Percentiles rank a stretch among this genome's conserved stretches.
These are phyloP conservation scores for Paramecium caudatum DNA, from an alignment of 73 alveolate genomes.

Conservation along the genomic window DNA sequence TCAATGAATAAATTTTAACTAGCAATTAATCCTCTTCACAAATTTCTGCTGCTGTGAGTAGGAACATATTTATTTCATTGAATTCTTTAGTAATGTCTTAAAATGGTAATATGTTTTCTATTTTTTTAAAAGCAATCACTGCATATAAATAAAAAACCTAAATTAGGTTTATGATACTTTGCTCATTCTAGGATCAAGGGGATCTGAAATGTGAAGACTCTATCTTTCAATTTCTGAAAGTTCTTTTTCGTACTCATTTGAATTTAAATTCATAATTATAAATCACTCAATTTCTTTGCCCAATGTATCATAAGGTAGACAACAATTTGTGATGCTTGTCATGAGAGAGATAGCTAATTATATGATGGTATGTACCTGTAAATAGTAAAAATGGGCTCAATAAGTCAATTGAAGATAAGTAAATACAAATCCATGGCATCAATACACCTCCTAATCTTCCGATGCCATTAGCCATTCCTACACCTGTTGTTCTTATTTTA, in stretches of 20 bases:
- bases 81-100: slow-evolving; percentile 25
- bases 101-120: slow-evolving; percentile 30
- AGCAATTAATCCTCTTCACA: slow-evolving; percentile 18
- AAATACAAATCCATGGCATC: slow-evolving; percentile 74
- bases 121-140: slow-evolving; percentile 4
- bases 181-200: slow-evolving; percentile 31
- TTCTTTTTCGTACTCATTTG: too few species aligned
- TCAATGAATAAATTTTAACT: not conserved
- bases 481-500: slow-evolving; percentile 73
- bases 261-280: not conserved
- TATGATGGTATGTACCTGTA: not conserved
- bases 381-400: slow-evolving; percentile 68
- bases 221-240: not conserved
- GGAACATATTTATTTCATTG: not conserved
- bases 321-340: slow-evolving; percentile 8
- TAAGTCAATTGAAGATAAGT: slow-evolving; percentile 41
- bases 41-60: slow-evolving; percentile 10
- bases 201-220: slow-evolving; percentile 22
- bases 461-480: slow-evolving; percentile 71
- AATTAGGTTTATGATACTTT: not conserved
- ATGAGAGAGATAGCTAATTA: slow-evolving; percentile 17
- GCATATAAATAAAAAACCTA: slow-evolving; percentile 31
- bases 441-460: slow-evolving; percentile 74
- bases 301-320: slow-evolving; percentile 67
- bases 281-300: slow-evolving; percentile 67